phyloP scores from a whole-genome alignment of 345 rosid species.

The Raphanus sativus region DNA sequence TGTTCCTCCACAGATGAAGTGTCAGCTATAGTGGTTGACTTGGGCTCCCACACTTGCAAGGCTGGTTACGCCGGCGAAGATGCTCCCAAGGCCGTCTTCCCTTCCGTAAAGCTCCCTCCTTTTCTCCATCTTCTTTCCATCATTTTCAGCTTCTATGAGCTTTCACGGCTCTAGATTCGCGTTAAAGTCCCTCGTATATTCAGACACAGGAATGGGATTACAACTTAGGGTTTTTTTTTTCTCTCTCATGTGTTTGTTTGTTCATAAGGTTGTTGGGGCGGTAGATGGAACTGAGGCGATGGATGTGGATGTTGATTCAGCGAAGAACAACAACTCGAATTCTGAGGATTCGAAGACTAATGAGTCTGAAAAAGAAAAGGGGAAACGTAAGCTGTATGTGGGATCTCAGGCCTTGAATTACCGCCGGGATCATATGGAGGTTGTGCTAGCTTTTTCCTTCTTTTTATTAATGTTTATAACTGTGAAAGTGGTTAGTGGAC shows the following conservation, averaged over 20 bases:
- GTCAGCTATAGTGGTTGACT: slow-evolving; percentile 94
- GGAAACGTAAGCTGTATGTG: slow-evolving; percentile 74
- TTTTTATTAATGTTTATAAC: background rate
- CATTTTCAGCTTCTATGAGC: slow-evolving; percentile 19
- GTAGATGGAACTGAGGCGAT: slow-evolving; percentile 76
- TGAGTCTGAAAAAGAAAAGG: slow-evolving; percentile 65
- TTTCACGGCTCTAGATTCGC: slow-evolving; percentile 5
- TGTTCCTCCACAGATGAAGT: slow-evolving; percentile 73
- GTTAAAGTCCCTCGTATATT: background rate
- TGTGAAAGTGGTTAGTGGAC: background rate
- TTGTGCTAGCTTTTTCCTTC: slow-evolving; percentile 28
- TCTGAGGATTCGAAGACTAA: slow-evolving; percentile 58
- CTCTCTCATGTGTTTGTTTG: slow-evolving; percentile 23
- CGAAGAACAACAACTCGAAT: slow-evolving; percentile 45
- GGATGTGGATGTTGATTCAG: slow-evolving; percentile 70
- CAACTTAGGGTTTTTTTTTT: slow-evolving; percentile 17
- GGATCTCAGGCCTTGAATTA: slow-evolving; percentile 89
- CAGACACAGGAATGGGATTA: slow-evolving; percentile 3
- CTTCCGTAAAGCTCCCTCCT: slow-evolving; percentile 67
- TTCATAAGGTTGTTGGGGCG: slow-evolving; percentile 80
- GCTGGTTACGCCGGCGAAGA: slow-evolving; percentile 99
- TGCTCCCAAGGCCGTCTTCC: slow-evolving; percentile 98
- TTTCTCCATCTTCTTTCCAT: slow-evolving; percentile 2
- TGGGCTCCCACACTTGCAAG: slow-evolving; percentile 97
- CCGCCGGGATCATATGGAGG: slow-evolving; percentile 97